phyloP scores from a whole-genome alignment of 1,139 yeast genomes.

The Suhomyces kunorum region DNA sequence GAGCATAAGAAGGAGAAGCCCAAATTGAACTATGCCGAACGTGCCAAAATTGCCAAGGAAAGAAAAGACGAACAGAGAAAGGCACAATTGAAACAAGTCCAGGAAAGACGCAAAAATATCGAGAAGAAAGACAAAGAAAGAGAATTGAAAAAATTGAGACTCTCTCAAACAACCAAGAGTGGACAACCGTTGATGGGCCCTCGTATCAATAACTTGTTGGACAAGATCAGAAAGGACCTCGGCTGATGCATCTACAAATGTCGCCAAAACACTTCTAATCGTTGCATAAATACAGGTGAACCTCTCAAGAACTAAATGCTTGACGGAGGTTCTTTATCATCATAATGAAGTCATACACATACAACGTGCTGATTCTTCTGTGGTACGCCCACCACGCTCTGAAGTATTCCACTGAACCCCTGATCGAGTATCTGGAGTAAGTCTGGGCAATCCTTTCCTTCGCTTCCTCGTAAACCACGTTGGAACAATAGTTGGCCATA shows the following conservation, averaged over 20 bases:
- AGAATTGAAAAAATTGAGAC: constrained; percentile 49
- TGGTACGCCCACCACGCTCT: constrained; percentile 47
- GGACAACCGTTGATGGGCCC: constrained; percentile 96
- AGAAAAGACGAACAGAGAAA: constrained; percentile 30
- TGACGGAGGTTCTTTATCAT: constrained; percentile 23
- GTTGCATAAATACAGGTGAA: neutral
- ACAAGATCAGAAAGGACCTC: constrained; percentile 63
- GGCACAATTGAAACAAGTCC: constrained; percentile 25
- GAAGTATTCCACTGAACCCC: constrained; percentile 37
- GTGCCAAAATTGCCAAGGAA: constrained; percentile 43
- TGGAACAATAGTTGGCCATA: constrained; percentile 87
- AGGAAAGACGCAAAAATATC: constrained; percentile 19
- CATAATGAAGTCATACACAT: constrained; percentile 53
- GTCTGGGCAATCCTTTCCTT: constrained; percentile 39
- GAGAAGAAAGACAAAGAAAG: constrained; percentile 28
- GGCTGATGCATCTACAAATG: constrained; percentile 3
- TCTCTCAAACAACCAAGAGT: constrained; percentile 60
- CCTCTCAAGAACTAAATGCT: constrained; percentile 1
- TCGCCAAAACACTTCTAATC: neutral
- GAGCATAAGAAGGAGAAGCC: constrained; percentile 20
- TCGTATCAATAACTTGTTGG: constrained; percentile 73
- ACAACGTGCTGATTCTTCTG: constrained; percentile 53
- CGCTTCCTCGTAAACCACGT: constrained; percentile 70
- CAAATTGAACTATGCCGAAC: constrained; percentile 42
- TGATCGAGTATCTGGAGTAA: constrained; percentile 39